Percentiles rank a stretch among this genome's conserved stretches.
These are phyloP conservation scores for Decorospora gaudefroyi DNA, from an alignment of 2,329 filamentous ascomycete species.

Conservation along the genomic window DNA sequence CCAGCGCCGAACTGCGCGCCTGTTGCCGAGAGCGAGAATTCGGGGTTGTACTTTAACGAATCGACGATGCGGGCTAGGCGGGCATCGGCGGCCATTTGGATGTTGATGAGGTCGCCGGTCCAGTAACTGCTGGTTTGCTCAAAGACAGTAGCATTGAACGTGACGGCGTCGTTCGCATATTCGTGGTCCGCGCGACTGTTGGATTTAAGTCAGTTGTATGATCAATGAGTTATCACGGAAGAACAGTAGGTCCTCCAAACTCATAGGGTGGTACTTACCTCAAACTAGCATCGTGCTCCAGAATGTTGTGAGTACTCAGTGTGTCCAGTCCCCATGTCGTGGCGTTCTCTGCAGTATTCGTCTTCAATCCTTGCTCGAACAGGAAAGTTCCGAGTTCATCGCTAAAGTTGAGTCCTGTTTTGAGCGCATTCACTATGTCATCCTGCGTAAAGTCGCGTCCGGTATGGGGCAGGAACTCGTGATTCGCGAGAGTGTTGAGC, in stretches of 20 bases:
- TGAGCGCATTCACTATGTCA: slow-evolving; percentile 23
- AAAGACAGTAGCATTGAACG: slow-evolving; percentile 57
- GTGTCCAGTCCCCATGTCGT: slow-evolving; percentile 36
- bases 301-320: slow-evolving; percentile 52
- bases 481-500: slow-evolving; percentile 40
- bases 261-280: background rate
- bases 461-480: slow-evolving; percentile 35
- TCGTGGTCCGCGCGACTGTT: slow-evolving; percentile 4
- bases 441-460: slow-evolving; percentile 39
- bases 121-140: slow-evolving; percentile 48
- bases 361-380: slow-evolving; percentile 8
- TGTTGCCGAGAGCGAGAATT: background rate
- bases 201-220: too few relatives aligned
- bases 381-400: slow-evolving; percentile 4
- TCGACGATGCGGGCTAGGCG: slow-evolving; percentile 10
- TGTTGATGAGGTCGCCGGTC: background rate
- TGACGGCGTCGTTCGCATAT: background rate
- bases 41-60: slow-evolving; percentile 3
- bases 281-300: slow-evolving; percentile 55
- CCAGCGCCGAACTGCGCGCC: background rate
- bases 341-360: slow-evolving; percentile 11
- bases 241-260: too few relatives aligned
- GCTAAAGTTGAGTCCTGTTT: slow-evolving; percentile 10
- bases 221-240: background rate
- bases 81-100: slow-evolving; percentile 11